Conservation (phyloP, 129 eudicot species). For the Escallonia rubra region DNA sequence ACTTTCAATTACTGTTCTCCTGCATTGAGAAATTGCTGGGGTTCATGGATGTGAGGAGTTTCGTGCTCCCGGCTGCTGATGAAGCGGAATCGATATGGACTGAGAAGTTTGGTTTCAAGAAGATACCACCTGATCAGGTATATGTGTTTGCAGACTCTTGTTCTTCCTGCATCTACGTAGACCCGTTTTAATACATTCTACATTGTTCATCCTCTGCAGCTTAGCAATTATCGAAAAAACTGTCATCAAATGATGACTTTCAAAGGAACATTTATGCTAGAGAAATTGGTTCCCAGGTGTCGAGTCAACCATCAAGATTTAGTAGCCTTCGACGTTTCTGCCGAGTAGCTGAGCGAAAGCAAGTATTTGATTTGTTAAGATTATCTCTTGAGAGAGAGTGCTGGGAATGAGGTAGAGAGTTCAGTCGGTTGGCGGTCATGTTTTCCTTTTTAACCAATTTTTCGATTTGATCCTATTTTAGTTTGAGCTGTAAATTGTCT, state of each 20-base stretch:
- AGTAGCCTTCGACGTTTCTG: constrained; percentile 13
- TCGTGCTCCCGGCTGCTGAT: constrained; percentile 93
- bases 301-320: constrained; percentile 26
- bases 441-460: too few species aligned
- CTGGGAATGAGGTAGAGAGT: too few species aligned
- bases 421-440: too few species aligned
- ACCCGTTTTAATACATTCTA: background rate
- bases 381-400: too few species aligned
- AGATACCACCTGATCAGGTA: constrained; percentile 53
- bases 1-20: constrained; percentile 66
- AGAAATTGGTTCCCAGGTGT: constrained; percentile 50
- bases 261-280: constrained; percentile 80
- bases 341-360: background rate
- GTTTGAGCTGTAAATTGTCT: too few species aligned
- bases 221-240: constrained; percentile 36
- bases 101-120: constrained; percentile 61
- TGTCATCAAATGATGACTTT: constrained; percentile 75
- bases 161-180: background rate
- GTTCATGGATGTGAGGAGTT: constrained; percentile 50
- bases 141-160: background rate
- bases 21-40: constrained; percentile 84
- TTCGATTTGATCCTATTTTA: too few species aligned
- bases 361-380: too few species aligned
- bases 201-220: constrained; percentile 38
- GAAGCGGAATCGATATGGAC: constrained; percentile 89